These are phyloP conservation scores for Gossypium bickii DNA, from an alignment of 345 rosid species.

Conservation along the genomic window DNA sequence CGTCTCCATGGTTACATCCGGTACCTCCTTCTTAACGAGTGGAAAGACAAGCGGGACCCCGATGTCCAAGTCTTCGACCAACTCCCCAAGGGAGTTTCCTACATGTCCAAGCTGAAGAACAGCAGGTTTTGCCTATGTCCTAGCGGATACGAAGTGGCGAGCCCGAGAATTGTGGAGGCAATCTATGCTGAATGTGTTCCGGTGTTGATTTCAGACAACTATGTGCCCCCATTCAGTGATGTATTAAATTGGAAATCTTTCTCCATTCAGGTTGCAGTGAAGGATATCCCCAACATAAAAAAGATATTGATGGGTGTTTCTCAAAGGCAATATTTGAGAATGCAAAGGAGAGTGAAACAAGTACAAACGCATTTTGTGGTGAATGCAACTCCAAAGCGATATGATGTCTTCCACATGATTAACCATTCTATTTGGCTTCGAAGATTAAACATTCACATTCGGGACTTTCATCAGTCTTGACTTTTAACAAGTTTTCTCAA, in stretches of 20 bases:
- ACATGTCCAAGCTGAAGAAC: conserved; percentile 39
- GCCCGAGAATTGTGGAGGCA: conserved; percentile 71
- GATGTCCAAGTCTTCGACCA: conserved; percentile 55
- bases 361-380: conserved; percentile 54
- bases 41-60: conserved; percentile 50
- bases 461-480: neutral
- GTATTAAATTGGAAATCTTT: conserved; percentile 59
- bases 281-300: conserved; percentile 50
- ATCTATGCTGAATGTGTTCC: conserved; percentile 70
- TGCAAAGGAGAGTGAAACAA: conserved; percentile 42
- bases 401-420: conserved; percentile 66
- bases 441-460: conserved; percentile 33
- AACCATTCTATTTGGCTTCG: conserved; percentile 76
- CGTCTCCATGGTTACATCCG: conserved; percentile 59
- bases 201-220: conserved; percentile 53
- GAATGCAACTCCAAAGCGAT: conserved; percentile 57
- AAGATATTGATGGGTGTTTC: conserved; percentile 41
- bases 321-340: conserved; percentile 33
- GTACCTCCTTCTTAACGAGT: conserved; percentile 40
- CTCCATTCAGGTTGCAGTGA: conserved; percentile 49
- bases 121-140: conserved; percentile 72
- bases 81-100: conserved; percentile 38
- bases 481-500: neutral
- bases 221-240: conserved; percentile 63
- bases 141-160: conserved; percentile 76